Percentiles rank a stretch among this genome's conserved stretches.
phyloP scores from a whole-genome alignment of 2,329 filamentous ascomycete species.

The Coniella vitis region DNA sequence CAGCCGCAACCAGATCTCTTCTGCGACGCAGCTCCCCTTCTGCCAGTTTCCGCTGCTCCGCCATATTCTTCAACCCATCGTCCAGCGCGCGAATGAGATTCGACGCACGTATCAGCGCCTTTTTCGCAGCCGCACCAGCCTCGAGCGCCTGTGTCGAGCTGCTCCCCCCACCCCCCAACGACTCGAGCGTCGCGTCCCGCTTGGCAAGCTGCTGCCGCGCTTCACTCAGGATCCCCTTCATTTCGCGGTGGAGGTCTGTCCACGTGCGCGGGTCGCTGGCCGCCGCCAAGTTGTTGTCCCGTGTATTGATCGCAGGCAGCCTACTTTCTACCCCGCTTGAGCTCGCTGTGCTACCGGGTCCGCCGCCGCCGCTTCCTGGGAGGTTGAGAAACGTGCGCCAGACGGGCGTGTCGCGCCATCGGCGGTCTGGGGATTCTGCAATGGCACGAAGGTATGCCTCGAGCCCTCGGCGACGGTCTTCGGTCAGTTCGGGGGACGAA shows the following conservation, averaged over 20 bases:
- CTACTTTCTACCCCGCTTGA: constrained; percentile 30
- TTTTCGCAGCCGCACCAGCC: constrained; percentile 68
- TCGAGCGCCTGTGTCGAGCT: constrained; percentile 44
- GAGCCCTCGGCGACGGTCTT: constrained; percentile 60
- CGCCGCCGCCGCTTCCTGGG: constrained; percentile 42
- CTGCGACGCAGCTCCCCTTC: constrained; percentile 69
- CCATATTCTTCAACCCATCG: constrained; percentile 55
- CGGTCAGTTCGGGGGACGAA: constrained; percentile 61
- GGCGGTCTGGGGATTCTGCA: constrained; percentile 63
- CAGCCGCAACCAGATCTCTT: constrained; percentile 61
- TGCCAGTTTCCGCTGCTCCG: constrained; percentile 51
- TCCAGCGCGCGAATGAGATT: constrained; percentile 57
- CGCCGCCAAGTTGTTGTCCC: constrained; percentile 31
- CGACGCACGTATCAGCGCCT: constrained; percentile 61
- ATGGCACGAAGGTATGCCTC: constrained; percentile 68
- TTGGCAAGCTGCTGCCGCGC: constrained; percentile 59
- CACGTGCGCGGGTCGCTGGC: constrained; percentile 60
- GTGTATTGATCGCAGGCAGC: constrained; percentile 29
- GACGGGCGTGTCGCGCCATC: constrained; percentile 66
- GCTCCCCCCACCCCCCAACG: constrained; percentile 23
- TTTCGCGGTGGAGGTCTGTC: constrained; percentile 68
- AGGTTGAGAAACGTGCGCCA: constrained; percentile 72
- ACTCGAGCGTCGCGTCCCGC: constrained; percentile 52
- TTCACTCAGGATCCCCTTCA: constrained; percentile 65
- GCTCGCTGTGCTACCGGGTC: constrained; percentile 39